phyloP scores from a whole-genome alignment of 2,329 filamentous ascomycete species.

The Zymoseptoria crescenta region DNA sequence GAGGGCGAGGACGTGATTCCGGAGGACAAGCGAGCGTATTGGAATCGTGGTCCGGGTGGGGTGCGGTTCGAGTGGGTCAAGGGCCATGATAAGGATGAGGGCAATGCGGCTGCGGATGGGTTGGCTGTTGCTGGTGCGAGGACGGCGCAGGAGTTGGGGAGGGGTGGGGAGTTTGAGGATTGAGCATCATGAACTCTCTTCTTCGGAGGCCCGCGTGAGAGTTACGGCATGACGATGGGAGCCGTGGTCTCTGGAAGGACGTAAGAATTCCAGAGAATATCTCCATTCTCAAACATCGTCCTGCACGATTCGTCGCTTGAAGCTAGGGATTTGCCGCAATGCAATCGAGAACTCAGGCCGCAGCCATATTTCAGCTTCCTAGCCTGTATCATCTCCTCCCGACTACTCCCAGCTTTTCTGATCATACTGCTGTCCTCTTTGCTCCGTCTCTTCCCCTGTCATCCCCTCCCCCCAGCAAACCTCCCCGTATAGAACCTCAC shows the following conservation, averaged over 20 bases:
- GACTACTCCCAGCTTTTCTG: neutral
- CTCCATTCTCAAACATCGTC: neutral
- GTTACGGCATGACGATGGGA: neutral
- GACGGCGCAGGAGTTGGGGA: conserved; percentile 26
- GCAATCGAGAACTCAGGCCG: too few relatives aligned
- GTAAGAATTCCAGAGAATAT: neutral
- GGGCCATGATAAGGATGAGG: conserved; percentile 64
- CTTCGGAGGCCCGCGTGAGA: too few relatives aligned
- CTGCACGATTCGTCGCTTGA: neutral
- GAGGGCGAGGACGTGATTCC: conserved; percentile 5
- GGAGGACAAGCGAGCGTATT: conserved; percentile 20
- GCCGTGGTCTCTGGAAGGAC: neutral
- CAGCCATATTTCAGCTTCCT: too few relatives aligned
- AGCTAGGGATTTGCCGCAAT: too few relatives aligned
- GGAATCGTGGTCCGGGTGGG: conserved; percentile 28
- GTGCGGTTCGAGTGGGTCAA: conserved; percentile 77
- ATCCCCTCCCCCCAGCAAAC: conserved; percentile 28
- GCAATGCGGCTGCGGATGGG: conserved; percentile 73
- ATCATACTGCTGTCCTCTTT: too few relatives aligned
- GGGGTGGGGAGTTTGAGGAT: conserved; percentile 7
- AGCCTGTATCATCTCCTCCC: neutral
- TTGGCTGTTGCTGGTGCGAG: conserved; percentile 64
- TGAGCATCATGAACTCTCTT: neutral
- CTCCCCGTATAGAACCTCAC: conserved; percentile 63
- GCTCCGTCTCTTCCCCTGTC: neutral